These are phyloP conservation scores for Spizellomyces sp. DNA, from an alignment of 192 early-diverging fungal genomes.

Conservation along the genomic window DNA sequence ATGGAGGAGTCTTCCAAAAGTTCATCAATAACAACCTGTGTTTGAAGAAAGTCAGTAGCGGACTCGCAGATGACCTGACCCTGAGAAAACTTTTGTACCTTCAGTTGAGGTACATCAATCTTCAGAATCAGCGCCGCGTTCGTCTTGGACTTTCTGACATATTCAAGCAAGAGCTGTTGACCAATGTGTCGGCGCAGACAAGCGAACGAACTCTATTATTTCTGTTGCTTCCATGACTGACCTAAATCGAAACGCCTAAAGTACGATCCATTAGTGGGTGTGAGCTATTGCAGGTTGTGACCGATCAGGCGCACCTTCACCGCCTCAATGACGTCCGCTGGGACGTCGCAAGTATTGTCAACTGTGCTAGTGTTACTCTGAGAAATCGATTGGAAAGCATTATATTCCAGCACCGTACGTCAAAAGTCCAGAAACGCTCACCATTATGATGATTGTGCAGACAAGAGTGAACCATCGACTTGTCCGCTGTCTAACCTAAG, in stretches of 20 bases:
- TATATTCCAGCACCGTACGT: no score
- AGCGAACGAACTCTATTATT: not conserved
- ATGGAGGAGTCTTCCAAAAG: constrained; percentile 24
- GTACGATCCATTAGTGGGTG: not conserved
- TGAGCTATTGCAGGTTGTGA: not conserved
- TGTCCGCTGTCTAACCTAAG: no score
- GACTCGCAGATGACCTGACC: no score
- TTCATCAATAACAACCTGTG: constrained; percentile 29
- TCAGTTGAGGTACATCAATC: constrained; percentile 32
- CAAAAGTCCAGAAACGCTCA: no score
- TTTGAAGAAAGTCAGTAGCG: no score
- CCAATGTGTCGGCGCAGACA: no score
- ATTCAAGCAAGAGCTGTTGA: not conserved
- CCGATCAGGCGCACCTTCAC: not conserved
- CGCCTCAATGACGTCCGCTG: constrained; percentile 21
- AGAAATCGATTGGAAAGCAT: no score
- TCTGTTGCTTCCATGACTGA: not conserved
- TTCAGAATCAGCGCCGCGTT: constrained; percentile 39
- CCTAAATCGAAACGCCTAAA: constrained; percentile 22
- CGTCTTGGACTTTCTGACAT: constrained; percentile 35
- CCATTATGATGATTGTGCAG: no score
- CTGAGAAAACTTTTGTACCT: not conserved
- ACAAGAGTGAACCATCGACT: no score
- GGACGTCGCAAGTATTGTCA: constrained; percentile 35
- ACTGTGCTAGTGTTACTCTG: constrained; percentile 5